phyloP scores from a whole-genome alignment of 73 alveolate species.

The Paramecium tetraurelia region DNA sequence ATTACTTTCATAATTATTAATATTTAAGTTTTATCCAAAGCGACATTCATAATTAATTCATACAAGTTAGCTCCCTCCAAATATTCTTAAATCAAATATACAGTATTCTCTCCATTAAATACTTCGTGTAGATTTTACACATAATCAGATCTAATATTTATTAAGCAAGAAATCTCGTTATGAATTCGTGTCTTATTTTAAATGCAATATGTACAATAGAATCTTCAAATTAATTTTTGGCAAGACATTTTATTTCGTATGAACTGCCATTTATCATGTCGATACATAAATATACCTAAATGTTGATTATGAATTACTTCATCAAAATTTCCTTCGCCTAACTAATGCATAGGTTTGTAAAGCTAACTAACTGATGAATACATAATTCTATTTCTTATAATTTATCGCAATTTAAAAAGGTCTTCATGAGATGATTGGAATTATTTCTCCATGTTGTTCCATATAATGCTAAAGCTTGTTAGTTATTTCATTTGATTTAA shows the following conservation, averaged over 20 bases:
- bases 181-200: not conserved
- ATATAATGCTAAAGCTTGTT: not conserved
- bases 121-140: not conserved
- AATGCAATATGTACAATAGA: not conserved
- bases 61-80: not conserved
- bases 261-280: not conserved
- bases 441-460: not conserved
- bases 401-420: not conserved
- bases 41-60: not conserved
- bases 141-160: not conserved
- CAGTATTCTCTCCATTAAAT: not conserved
- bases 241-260: not conserved
- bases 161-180: not conserved
- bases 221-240: not conserved
- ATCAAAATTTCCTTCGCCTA: not conserved
- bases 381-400: not conserved
- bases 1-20: not conserved
- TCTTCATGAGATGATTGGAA: not conserved
- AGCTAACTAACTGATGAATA: not conserved
- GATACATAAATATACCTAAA: not conserved
- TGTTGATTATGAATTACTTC: not conserved
- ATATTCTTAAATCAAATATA: not conserved
- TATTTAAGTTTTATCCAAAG: not conserved
- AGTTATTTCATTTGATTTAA: not conserved
- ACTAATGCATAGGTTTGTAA: not conserved